These are phyloP conservation scores for Boletus coccyginus DNA, from an alignment of 768 basidiomycete genomes.

Conservation along the genomic window DNA sequence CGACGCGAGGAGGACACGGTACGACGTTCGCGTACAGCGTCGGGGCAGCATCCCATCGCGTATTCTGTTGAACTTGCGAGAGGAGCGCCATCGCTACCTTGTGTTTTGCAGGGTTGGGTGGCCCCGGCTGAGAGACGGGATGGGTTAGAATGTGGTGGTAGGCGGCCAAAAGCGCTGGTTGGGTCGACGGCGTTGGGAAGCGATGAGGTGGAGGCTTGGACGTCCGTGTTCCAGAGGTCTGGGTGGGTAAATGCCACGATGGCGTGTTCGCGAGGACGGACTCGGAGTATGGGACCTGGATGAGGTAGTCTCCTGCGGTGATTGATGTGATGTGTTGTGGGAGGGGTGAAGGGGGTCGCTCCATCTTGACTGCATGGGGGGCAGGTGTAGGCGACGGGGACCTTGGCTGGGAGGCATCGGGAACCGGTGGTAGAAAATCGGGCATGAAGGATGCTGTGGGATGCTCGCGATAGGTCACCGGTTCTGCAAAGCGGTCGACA, in stretches of 20 bases:
- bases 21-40: constrained; percentile 59
- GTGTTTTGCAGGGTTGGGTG: constrained; percentile 63
- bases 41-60: constrained; percentile 69
- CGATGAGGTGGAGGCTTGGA: constrained; percentile 26
- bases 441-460: constrained; percentile 31
- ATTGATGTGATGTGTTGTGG: constrained; percentile 41
- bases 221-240: constrained; percentile 24
- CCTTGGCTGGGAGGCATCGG: constrained; percentile 25
- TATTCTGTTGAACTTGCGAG: constrained; percentile 48
- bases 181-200: constrained; percentile 51
- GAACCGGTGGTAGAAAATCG: constrained; percentile 36
- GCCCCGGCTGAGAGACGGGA: constrained; percentile 49
- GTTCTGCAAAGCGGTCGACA: constrained; percentile 24
- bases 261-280: constrained; percentile 64
- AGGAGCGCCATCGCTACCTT: constrained; percentile 75
- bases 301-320: constrained; percentile 62
- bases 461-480: constrained; percentile 31
- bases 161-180: constrained; percentile 62
- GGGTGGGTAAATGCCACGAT: constrained; percentile 67
- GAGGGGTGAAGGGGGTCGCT: constrained; percentile 39
- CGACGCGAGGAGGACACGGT: constrained; percentile 60
- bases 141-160: constrained; percentile 80
- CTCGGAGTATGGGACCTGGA: constrained; percentile 70
- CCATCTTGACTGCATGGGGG: constrained; percentile 28
- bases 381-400: constrained; percentile 40